Evolutionary conservation across 208 protist species (phyloP).

Genomic region (Angomonas deanei): DNA sequence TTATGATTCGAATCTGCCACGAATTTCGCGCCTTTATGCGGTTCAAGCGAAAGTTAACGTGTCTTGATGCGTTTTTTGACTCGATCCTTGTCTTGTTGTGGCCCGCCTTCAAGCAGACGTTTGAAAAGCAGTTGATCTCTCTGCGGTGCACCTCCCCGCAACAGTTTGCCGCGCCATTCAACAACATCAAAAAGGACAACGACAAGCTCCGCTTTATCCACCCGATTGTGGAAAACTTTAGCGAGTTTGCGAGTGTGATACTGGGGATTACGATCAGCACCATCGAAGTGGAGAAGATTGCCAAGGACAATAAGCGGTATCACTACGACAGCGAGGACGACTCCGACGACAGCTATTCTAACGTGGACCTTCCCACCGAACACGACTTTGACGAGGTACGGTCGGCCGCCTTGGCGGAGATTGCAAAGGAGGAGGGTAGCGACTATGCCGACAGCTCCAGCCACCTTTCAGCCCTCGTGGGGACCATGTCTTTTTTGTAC

Average conservation of each 20-base stretch:
- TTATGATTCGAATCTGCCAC: slow-evolving; percentile 72
- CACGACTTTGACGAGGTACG: not conserved
- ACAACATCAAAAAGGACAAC: slow-evolving; percentile 14
- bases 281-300: slow-evolving; percentile 5
- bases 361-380: not conserved
- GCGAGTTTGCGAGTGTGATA: slow-evolving; percentile 28
- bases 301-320: not conserved
- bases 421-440: slow-evolving; percentile 48
- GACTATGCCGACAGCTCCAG: slow-evolving; percentile 50
- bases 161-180: not conserved
- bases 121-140: slow-evolving; percentile 58
- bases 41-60: slow-evolving; percentile 49
- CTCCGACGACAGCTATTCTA: not conserved
- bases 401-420: slow-evolving; percentile 34
- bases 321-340: not conserved
- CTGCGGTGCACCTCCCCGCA: slow-evolving; percentile 31
- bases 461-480: slow-evolving; percentile 52
- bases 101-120: slow-evolving; percentile 67
- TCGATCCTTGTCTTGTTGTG: slow-evolving; percentile 70
- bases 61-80: slow-evolving; percentile 79
- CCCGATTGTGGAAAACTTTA: slow-evolving; percentile 33
- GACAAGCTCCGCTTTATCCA: slow-evolving; percentile 46
- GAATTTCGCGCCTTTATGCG: slow-evolving; percentile 77
- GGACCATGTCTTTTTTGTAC: slow-evolving; percentile 63
- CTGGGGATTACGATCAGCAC: slow-evolving; percentile 29